These are phyloP conservation scores for Fusarium sp. DNA, from an alignment of 2,329 filamentous ascomycete species.

Conservation along the genomic window DNA sequence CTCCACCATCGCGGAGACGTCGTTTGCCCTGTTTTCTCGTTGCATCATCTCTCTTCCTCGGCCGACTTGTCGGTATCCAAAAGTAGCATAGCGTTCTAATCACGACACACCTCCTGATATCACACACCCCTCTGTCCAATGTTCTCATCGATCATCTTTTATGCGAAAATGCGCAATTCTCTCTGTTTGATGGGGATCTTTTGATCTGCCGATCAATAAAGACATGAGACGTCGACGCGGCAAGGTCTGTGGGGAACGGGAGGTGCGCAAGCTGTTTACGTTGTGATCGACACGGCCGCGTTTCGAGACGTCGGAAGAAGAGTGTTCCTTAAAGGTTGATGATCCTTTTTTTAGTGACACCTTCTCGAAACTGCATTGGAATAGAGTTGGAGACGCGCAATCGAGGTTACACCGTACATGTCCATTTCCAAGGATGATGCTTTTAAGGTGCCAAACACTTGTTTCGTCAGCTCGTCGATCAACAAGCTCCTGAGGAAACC, in stretches of 20 bases:
- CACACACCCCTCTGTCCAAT: neutral
- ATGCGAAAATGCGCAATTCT: constrained; percentile 1
- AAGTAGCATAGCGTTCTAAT: constrained; percentile 10
- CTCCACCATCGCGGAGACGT: neutral
- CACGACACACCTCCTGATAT: neutral
- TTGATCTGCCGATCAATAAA: constrained; percentile 7
- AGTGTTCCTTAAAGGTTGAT: neutral
- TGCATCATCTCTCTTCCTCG: neutral
- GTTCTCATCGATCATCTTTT: neutral
- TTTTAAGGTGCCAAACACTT: neutral
- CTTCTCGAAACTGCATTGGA: neutral
- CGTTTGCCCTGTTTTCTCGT: neutral
- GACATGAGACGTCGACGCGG: constrained; percentile 1
- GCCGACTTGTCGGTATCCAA: constrained; percentile 23
- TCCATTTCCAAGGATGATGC: neutral
- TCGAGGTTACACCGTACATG: neutral
- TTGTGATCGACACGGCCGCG: neutral
- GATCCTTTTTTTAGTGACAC: neutral
- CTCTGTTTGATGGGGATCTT: neutral
- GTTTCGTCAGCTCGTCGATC: neutral
- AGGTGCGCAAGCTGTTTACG: neutral
- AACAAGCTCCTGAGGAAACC: neutral
- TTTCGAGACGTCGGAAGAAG: neutral
- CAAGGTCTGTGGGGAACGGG: neutral
- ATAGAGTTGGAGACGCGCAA: neutral